phyloP scores from a whole-genome alignment of 129 eudicot species.

The Rutidosis leptorrhynchoides region DNA sequence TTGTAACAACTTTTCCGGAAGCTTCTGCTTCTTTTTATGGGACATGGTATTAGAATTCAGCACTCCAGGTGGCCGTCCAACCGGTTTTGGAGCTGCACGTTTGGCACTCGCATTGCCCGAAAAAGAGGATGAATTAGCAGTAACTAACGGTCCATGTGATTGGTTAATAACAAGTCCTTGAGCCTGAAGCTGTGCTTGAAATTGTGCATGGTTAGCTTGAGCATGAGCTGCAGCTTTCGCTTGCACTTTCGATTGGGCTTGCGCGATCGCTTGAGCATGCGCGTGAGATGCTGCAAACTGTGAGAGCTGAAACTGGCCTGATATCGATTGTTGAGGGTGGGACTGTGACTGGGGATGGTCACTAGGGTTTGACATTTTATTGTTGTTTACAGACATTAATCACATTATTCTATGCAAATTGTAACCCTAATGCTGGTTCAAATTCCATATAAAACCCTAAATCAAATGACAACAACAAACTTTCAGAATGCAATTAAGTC shows the following conservation, averaged over 20 bases:
- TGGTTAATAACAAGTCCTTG: constrained; percentile 59
- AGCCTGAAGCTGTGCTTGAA: constrained; percentile 73
- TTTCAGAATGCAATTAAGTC: background rate
- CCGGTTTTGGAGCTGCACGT: constrained; percentile 58
- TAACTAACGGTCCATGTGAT: constrained; percentile 39
- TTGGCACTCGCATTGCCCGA: constrained; percentile 48
- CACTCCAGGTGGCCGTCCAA: constrained; percentile 68
- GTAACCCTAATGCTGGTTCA: constrained; percentile 25
- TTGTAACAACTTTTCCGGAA: constrained; percentile 66
- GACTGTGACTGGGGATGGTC: constrained; percentile 38
- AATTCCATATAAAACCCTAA: constrained; percentile 11
- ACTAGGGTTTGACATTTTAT: constrained; percentile 48
- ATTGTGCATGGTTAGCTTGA: constrained; percentile 61
- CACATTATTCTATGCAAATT: constrained; percentile 26
- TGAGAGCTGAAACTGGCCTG: constrained; percentile 57
- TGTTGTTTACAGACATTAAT: constrained; percentile 77
- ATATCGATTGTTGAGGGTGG: constrained; percentile 46
- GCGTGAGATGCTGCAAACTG: constrained; percentile 69
- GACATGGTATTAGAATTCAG: constrained; percentile 35
- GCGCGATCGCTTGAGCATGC: constrained; percentile 64
- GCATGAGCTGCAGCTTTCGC: constrained; percentile 54
- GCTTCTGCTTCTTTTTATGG: constrained; percentile 70
- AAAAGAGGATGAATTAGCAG: constrained; percentile 45
- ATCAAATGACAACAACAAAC: background rate
- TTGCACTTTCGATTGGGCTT: constrained; percentile 60